These are phyloP conservation scores for Magnusiomyces fungicola DNA, from an alignment of 1,139 yeast genomes.

Conservation along the genomic window DNA sequence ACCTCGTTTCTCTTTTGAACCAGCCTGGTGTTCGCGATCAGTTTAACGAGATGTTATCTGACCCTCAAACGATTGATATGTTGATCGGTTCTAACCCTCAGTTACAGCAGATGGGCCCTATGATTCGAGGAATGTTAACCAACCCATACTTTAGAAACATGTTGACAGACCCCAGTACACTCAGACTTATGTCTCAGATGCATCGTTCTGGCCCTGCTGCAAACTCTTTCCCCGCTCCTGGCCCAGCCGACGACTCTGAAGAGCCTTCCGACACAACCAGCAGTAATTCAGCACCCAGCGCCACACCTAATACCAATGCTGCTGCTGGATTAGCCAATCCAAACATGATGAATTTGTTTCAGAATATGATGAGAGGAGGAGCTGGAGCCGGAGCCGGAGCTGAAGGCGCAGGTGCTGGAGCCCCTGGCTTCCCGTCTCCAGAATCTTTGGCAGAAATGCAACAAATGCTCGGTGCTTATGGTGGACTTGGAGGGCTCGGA, in stretches of 20 bases:
- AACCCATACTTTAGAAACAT: conserved; percentile 78
- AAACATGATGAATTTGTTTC: conserved; percentile 24
- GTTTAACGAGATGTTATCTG: conserved; percentile 72
- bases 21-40: conserved; percentile 75
- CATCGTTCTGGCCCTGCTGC: conserved; percentile 30
- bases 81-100: conserved; percentile 81
- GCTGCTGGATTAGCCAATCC: conserved; percentile 23
- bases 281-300: conserved; percentile 16
- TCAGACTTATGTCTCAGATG: conserved; percentile 76
- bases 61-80: conserved; percentile 78
- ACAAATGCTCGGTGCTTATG: conserved; percentile 15
- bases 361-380: conserved; percentile 18
- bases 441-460: too few species aligned
- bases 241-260: conserved; percentile 22
- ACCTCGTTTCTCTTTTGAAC: conserved; percentile 64
- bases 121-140: conserved; percentile 77
- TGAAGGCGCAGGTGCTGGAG: conserved; percentile 17
- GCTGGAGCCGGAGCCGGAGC: conserved; percentile 16
- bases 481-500: conserved; percentile 11
- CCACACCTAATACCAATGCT: conserved; percentile 14
- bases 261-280: conserved; percentile 16
- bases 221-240: conserved; percentile 50
- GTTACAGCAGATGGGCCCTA: conserved; percentile 76
- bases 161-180: conserved; percentile 42
- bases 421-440: too few species aligned